Evolutionary conservation across 1,139 yeast species (phyloP).

Genomic region (Debaryomyces coudertii): DNA sequence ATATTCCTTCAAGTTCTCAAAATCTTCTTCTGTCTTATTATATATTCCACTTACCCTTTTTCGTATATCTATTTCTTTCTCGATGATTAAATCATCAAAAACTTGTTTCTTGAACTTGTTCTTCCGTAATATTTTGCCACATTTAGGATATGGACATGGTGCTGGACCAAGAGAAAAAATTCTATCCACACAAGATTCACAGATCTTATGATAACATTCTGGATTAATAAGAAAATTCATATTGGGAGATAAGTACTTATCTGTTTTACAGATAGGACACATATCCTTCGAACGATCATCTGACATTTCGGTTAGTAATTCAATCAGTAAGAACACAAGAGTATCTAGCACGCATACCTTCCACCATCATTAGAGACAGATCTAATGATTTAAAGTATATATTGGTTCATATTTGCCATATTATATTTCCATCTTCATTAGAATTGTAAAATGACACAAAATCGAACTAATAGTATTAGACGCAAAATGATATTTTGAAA

Average conservation of each 20-base stretch:
- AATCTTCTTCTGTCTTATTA: slow-evolving; percentile 81
- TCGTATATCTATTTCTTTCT: slow-evolving; percentile 89
- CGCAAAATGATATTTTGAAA: slow-evolving; percentile 31
- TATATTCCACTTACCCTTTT: slow-evolving; percentile 75
- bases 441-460: neutral
- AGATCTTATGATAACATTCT: slow-evolving; percentile 96
- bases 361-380: slow-evolving; percentile 6
- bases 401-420: neutral
- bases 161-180: slow-evolving; percentile 95
- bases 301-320: slow-evolving; percentile 12
- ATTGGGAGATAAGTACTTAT: slow-evolving; percentile 89
- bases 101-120: slow-evolving; percentile 89
- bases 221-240: slow-evolving; percentile 92
- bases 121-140: slow-evolving; percentile 84
- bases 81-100: slow-evolving; percentile 87
- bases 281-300: slow-evolving; percentile 64
- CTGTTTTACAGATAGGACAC: slow-evolving; percentile 98
- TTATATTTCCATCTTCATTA: neutral
- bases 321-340: neutral
- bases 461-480: neutral
- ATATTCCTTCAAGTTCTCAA: slow-evolving; percentile 57
- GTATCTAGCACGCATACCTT: slow-evolving; percentile 1
- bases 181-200: slow-evolving; percentile 95
- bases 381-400: neutral
- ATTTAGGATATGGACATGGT: slow-evolving; percentile 91